Base-by-base conservation (phyloP, 768 basidiomycete species). In the Artomyces pyxidatus region DNA sequence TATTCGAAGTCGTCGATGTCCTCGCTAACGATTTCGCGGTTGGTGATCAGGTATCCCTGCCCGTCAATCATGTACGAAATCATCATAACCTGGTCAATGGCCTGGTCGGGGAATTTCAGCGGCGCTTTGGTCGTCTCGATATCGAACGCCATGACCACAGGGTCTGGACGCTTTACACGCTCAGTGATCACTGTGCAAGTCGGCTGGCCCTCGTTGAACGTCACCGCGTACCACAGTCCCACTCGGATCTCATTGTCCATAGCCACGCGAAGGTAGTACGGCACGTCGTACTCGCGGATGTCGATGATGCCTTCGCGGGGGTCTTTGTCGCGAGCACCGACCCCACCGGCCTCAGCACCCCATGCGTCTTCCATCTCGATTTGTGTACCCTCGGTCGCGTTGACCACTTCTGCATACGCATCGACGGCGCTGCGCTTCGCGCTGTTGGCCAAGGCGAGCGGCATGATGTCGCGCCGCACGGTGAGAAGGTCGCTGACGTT, bases 61-160 rank as follows among this genome's bases (percentile, higher is more conserved):
- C 93, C 95, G 63, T 99, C 96, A 16, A 99, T 73, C 94, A 99
- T 98, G 68, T 98, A 99, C 38, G 96, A 99, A 55, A 99, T 98
- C 96, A 99, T 99, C 95, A 99, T 99, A 59, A 99, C 92, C 63
- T 97, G 94, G 70, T 98, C 96, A 22, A 90, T 84, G 6, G 81
- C 78, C 58, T 93, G 86, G 69, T 98, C 96, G 1, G 96, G 95
- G 62, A 98, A 98, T 67, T 98, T 98, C 59, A 98, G 80, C n/a
- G 96, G 95, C n/a, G 90, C 87, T 69, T 99, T 99, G 1, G 94
- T 95, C 16, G 91, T 94, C 66, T 99, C 96, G 62, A 99, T 99
- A 81, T 98, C 96, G 65, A 75, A 99, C 0, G 96, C 96, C 90
- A 99, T 87, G 45, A 99, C 93, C 37, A 99, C 93, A 0, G 96